phyloP scores from a whole-genome alignment of 805 yeast species.

The Candida broadrunensis region DNA sequence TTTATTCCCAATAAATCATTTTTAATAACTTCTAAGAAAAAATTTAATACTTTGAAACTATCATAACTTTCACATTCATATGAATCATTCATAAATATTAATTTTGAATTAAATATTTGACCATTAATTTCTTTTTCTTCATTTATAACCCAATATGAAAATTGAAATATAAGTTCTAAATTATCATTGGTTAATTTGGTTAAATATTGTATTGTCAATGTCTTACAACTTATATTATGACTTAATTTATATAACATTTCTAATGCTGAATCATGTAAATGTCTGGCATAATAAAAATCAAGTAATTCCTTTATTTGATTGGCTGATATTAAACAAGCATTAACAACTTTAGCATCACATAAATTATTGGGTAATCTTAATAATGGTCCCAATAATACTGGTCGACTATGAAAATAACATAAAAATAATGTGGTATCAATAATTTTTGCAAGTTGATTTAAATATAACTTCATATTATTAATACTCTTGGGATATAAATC shows the following conservation, averaged over 20 bases:
- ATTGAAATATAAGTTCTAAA: conserved; percentile 55
- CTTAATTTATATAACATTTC: conserved; percentile 44
- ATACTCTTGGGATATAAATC: conserved; percentile 38
- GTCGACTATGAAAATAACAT: conserved; percentile 67
- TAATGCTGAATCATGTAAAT: conserved; percentile 65
- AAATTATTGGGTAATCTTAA: conserved; percentile 67
- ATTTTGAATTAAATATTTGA: conserved; percentile 28
- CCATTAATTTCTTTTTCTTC: conserved; percentile 11
- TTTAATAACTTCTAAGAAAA: conserved; percentile 29
- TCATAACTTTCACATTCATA: conserved; percentile 59
- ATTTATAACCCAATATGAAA: conserved; percentile 49
- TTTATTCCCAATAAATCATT: conserved; percentile 21
- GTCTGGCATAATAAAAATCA: conserved; percentile 70
- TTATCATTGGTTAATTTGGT: conserved; percentile 50
- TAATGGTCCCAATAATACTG: conserved; percentile 77
- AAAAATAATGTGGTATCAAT: conserved; percentile 79
- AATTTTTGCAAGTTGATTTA: conserved; percentile 36
- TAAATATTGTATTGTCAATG: conserved; percentile 52
- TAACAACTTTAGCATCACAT: conserved; percentile 67
- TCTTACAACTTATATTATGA: conserved; percentile 11
- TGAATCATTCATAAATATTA: conserved; percentile 65
- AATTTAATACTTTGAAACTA: conserved; percentile 50
- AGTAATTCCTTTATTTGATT: conserved; percentile 64
- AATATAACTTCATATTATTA: conserved; percentile 15
- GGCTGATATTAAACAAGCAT: conserved; percentile 45